Percentiles rank a stretch among this genome's conserved stretches.
Evolutionary conservation across 2,329 filamentous ascomycete genomes (phyloP).

Genomic region (Moelleriella libera): DNA sequence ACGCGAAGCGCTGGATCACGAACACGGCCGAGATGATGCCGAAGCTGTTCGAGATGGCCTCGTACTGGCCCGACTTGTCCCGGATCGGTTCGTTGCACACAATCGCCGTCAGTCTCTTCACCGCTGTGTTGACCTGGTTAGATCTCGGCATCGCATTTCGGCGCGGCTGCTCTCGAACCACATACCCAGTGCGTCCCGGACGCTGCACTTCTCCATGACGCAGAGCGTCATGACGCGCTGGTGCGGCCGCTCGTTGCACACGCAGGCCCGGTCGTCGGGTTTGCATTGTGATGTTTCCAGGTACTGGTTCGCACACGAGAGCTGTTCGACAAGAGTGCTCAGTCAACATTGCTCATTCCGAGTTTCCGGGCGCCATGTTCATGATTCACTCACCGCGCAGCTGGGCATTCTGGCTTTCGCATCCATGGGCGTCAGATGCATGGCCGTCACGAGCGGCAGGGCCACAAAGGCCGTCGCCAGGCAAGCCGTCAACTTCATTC

Average conservation of each 20-base stretch:
- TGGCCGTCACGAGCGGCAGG: neutral
- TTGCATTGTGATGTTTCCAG: neutral
- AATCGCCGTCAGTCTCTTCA: slow-evolving; percentile 12
- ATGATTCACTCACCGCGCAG: neutral
- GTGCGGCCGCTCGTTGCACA: neutral
- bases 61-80: slow-evolving; percentile 18
- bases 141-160: neutral
- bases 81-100: slow-evolving; percentile 9
- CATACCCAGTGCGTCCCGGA: neutral
- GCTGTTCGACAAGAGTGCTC: neutral
- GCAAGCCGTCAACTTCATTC: neutral
- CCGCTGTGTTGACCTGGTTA: slow-evolving; percentile 5
- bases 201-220: neutral
- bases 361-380: neutral
- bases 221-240: neutral
- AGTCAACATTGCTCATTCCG: neutral
- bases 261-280: neutral
- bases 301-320: neutral
- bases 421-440: neutral
- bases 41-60: slow-evolving; percentile 18
- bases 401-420: neutral
- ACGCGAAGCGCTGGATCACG: slow-evolving; percentile 24
- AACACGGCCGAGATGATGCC: slow-evolving; percentile 23
- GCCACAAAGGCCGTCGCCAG: neutral
- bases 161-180: neutral